Evolutionary conservation across 1,284 basidiomycete species (phyloP).

Genomic region (Hymenochaete sp.): DNA sequence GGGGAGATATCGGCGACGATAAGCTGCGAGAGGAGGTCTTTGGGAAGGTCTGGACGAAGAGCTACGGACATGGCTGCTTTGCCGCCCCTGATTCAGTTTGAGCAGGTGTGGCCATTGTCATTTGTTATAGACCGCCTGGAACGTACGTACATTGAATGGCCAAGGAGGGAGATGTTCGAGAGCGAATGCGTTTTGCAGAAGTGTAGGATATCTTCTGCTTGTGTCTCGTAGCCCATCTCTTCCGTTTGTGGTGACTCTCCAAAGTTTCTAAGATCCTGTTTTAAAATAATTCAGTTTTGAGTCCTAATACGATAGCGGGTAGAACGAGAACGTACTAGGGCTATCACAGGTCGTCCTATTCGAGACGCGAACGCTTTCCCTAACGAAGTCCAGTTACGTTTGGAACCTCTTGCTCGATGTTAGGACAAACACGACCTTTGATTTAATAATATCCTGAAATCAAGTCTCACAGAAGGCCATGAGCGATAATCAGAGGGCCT

Average conservation of each 20-base stretch:
- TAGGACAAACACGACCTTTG: background rate
- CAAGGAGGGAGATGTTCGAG: slow-evolving; percentile 60
- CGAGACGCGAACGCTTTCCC: slow-evolving; percentile 54
- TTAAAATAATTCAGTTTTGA: background rate
- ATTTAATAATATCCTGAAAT: background rate
- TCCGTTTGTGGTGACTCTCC: slow-evolving; percentile 66
- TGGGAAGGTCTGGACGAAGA: slow-evolving; percentile 43
- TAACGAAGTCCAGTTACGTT: slow-evolving; percentile 72
- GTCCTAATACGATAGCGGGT: background rate
- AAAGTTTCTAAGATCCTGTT: slow-evolving; percentile 77
- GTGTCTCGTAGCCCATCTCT: slow-evolving; percentile 62
- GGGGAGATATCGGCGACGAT: slow-evolving; percentile 80
- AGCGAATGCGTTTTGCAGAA: slow-evolving; percentile 47
- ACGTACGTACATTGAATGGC: slow-evolving; percentile 71
- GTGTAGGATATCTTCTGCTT: slow-evolving; percentile 65
- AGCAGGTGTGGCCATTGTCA: background rate
- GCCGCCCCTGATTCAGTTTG: slow-evolving; percentile 57
- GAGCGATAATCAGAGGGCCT: slow-evolving; percentile 52
- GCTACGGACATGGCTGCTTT: slow-evolving; percentile 81
- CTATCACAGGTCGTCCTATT: slow-evolving; percentile 57
- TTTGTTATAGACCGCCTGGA: no score
- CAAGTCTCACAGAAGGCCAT: slow-evolving; percentile 55
- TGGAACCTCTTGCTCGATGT: slow-evolving; percentile 50
- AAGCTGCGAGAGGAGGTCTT: slow-evolving; percentile 48
- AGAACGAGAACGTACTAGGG: slow-evolving; percentile 41